These are phyloP conservation scores for Aspergillus ibericus DNA, from an alignment of 2,329 filamentous ascomycete species.

Conservation along the genomic window DNA sequence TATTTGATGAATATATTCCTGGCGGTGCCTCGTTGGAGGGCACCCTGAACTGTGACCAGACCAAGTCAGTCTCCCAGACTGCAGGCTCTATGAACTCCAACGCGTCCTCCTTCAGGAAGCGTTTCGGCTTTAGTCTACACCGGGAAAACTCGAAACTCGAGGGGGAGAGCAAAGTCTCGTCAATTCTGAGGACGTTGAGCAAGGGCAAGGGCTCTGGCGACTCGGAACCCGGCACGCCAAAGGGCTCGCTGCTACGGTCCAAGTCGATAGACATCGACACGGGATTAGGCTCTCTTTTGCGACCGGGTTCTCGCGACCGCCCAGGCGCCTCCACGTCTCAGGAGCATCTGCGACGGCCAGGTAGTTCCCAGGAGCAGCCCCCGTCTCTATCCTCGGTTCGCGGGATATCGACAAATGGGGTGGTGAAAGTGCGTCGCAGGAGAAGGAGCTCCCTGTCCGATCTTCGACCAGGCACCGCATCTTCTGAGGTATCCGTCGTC, in stretches of 20 bases:
- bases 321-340: conserved; percentile 52
- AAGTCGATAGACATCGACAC: conserved; percentile 74
- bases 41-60: conserved; percentile 54
- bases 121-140: conserved; percentile 78
- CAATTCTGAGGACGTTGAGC: conserved; percentile 84
- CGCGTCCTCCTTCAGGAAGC: conserved; percentile 77
- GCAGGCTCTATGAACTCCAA: conserved; percentile 80
- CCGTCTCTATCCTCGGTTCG: conserved; percentile 52
- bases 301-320: conserved; percentile 58
- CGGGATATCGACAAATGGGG: conserved; percentile 48
- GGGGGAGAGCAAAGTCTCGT: conserved; percentile 67
- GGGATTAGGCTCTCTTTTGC: conserved; percentile 46
- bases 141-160: conserved; percentile 76
- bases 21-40: conserved; percentile 47
- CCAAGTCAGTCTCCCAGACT: conserved; percentile 61
- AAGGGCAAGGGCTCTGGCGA: conserved; percentile 68
- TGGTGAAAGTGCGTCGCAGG: conserved; percentile 64
- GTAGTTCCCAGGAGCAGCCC: conserved; percentile 50
- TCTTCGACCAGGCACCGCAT: conserved; percentile 66
- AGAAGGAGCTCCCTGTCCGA: conserved; percentile 90
- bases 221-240: conserved; percentile 68
- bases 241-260: conserved; percentile 66
- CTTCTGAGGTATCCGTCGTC: conserved; percentile 51
- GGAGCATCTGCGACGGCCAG: conserved; percentile 45
- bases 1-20: conserved; percentile 69